phyloP scores from a whole-genome alignment of 2,329 filamentous ascomycete genomes.

The Cercospora beticola region DNA sequence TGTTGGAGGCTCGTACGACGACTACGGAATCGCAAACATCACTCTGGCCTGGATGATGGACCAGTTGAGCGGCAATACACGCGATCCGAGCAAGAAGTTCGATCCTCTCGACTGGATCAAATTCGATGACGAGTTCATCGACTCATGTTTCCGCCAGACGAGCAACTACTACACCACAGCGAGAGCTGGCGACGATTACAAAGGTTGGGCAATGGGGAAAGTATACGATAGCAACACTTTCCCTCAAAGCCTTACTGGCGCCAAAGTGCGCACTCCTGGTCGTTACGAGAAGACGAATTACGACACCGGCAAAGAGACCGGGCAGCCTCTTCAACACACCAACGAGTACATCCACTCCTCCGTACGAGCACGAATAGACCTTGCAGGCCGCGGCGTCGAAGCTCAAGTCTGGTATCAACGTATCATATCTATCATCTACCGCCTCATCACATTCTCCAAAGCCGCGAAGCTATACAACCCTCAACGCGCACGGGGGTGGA shows the following conservation, averaged over 20 bases:
- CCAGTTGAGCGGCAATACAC: constrained; percentile 36
- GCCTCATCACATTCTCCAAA: constrained; percentile 23
- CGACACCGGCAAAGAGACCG: constrained; percentile 28
- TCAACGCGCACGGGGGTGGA: constrained; percentile 23
- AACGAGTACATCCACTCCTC: constrained; percentile 40
- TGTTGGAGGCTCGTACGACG: constrained; percentile 49
- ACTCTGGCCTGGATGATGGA: constrained; percentile 48
- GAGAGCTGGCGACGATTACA: constrained; percentile 21
- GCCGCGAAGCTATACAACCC: constrained; percentile 26
- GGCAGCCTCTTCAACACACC: constrained; percentile 33
- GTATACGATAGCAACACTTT: constrained; percentile 39
- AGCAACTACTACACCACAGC: constrained; percentile 26
- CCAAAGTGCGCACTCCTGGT: constrained; percentile 33
- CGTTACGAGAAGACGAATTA: constrained; percentile 35
- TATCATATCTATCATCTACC: constrained; percentile 21
- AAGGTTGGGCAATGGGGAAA: constrained; percentile 37
- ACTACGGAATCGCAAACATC: constrained; percentile 40
- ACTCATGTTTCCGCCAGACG: constrained; percentile 32
- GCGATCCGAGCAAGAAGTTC: constrained; percentile 27
- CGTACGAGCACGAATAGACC: constrained; percentile 37
- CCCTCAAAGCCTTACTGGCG: constrained; percentile 35
- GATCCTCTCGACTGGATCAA: constrained; percentile 37
- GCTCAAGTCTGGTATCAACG: constrained; percentile 27
- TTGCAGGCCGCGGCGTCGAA: constrained; percentile 35
- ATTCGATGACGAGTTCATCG: constrained; percentile 39